Conservation (phyloP, 805 yeast species). For the Yamadazyma sp. region DNA sequence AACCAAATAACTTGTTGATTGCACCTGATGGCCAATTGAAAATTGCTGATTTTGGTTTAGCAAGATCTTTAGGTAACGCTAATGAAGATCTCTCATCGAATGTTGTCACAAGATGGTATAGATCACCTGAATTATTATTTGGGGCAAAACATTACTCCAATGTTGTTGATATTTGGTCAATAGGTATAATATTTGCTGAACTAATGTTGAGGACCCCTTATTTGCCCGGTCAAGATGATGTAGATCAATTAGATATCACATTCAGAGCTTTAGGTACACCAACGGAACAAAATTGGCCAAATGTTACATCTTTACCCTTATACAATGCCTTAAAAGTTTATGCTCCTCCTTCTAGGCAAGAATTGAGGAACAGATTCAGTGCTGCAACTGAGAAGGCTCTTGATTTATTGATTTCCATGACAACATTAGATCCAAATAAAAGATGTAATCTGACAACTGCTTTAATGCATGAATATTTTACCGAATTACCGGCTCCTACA, state of each 20-base stretch:
- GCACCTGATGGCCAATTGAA: slow-evolving; percentile 87
- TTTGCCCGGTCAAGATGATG: slow-evolving; percentile 86
- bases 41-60: slow-evolving; percentile 96
- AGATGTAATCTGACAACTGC: slow-evolving; percentile 67
- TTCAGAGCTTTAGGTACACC: slow-evolving; percentile 97
- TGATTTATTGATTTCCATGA: slow-evolving; percentile 68
- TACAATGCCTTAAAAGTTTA: slow-evolving; percentile 72
- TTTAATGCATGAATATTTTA: slow-evolving; percentile 63
- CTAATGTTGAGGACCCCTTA: slow-evolving; percentile 93
- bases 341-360: slow-evolving; percentile 80
- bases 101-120: slow-evolving; percentile 96
- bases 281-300: slow-evolving; percentile 88
- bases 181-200: slow-evolving; percentile 81
- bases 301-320: slow-evolving; percentile 73
- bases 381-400: slow-evolving; percentile 89
- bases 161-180: slow-evolving; percentile 45
- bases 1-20: slow-evolving; percentile 85
- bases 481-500: slow-evolving; percentile 73
- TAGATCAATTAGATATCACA: slow-evolving; percentile 89
- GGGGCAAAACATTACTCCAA: slow-evolving; percentile 94
- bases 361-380: slow-evolving; percentile 75
- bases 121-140: slow-evolving; percentile 88
- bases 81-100: slow-evolving; percentile 81
- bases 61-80: slow-evolving; percentile 74
- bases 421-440: slow-evolving; percentile 73